Conservation (phyloP, 768 basidiomycete species). For the Xerocomellus amylosporus region DNA sequence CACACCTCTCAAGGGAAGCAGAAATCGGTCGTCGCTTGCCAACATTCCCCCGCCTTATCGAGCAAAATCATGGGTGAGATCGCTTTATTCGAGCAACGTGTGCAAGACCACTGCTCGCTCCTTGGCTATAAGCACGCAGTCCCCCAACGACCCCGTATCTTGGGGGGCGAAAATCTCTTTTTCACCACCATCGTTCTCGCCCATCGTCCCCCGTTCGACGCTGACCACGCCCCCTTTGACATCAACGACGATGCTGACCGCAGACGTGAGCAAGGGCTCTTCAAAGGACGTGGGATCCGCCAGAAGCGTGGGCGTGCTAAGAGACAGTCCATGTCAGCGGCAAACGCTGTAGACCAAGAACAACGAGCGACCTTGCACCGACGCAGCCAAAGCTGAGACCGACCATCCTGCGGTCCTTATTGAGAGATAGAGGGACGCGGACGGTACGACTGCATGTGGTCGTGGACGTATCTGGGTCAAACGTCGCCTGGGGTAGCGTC, state of each 20-base stretch:
- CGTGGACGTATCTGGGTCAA: constrained; percentile 60
- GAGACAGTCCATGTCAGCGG: neutral
- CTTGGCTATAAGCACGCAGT: constrained; percentile 19
- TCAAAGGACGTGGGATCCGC: constrained; percentile 90
- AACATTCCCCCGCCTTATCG: too few species aligned
- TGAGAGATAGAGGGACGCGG: constrained; percentile 46
- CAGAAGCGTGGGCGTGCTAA: constrained; percentile 49
- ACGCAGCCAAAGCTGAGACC: constrained; percentile 26
- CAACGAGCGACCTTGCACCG: constrained; percentile 18
- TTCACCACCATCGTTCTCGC: constrained; percentile 20
- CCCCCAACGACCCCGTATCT: constrained; percentile 12
- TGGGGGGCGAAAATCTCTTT: neutral
- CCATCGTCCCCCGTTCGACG: constrained; percentile 23
- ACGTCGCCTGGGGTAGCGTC: constrained; percentile 65
- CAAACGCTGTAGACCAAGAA: neutral
- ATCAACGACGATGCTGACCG: constrained; percentile 61
- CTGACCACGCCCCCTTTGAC: constrained; percentile 25
- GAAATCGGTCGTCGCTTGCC: too few species aligned
- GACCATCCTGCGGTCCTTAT: constrained; percentile 17
- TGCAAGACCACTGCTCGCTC: constrained; percentile 24
- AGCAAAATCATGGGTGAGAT: neutral
- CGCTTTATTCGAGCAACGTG: constrained; percentile 20
- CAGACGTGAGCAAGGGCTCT: constrained; percentile 77
- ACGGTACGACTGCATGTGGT: constrained; percentile 59
- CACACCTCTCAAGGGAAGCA: too few species aligned